phyloP scores from a whole-genome alignment of 208 protist species.

The Leishmania tropica region DNA sequence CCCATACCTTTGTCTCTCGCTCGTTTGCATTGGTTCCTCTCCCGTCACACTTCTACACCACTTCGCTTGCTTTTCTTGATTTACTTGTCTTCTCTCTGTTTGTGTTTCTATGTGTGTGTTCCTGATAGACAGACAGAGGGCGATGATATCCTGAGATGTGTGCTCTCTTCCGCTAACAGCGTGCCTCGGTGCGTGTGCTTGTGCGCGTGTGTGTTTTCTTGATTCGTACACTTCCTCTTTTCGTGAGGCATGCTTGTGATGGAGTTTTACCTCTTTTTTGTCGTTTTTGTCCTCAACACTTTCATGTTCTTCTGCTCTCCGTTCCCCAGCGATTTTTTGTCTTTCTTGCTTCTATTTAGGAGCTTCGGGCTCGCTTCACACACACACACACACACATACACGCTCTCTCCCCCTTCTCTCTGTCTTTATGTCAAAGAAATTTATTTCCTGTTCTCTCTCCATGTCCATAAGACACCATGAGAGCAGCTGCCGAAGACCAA shows the following conservation, averaged over 20 bases:
- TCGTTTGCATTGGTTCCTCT: neutral
- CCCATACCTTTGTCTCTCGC: neutral
- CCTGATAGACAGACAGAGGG: neutral
- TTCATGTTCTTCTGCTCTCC: neutral
- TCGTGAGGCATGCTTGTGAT: neutral
- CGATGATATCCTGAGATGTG: neutral
- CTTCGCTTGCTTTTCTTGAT: neutral
- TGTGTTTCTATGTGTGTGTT: neutral
- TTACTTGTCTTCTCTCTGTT: neutral
- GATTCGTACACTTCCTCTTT: neutral
- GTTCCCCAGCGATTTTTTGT: neutral
- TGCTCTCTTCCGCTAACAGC: slow-evolving; percentile 3
- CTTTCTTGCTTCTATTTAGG: neutral
- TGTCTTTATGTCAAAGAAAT: neutral
- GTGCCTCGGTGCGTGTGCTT: too few species aligned
- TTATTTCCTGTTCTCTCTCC: slow-evolving; percentile 8
- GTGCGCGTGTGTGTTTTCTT: neutral
- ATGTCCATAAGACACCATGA: neutral
- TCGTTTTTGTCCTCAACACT: neutral
- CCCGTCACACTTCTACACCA: too few species aligned
- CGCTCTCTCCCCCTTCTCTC: neutral
- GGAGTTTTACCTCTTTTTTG: neutral
- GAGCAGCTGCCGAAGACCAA: neutral
- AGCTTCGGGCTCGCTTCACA: neutral
- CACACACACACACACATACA: neutral